Evolutionary conservation across 805 yeast genomes (phyloP).

Genomic region (Candida hispaniensis): DNA sequence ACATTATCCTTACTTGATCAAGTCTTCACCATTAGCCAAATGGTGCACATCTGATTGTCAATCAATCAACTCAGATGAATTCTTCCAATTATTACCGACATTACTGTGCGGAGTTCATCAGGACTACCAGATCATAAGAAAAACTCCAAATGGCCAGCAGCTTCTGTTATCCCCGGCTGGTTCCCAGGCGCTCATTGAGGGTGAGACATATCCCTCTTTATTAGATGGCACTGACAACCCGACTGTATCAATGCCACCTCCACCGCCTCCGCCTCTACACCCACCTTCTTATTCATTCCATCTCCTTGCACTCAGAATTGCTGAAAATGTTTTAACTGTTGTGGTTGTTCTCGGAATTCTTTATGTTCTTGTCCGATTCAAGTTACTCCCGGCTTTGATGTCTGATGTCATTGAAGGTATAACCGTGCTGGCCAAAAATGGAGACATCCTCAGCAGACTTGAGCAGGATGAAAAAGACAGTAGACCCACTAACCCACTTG

Average conservation of each 20-base stretch:
- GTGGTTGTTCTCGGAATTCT: conserved; percentile 25
- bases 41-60: conserved; percentile 35
- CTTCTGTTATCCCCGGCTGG: conserved; percentile 8
- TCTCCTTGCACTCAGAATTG: conserved; percentile 18
- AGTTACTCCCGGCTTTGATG: conserved; percentile 22
- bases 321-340: conserved; percentile 36
- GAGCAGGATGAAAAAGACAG: no score
- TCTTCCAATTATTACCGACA: conserved; percentile 11
- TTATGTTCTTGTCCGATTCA: conserved; percentile 23
- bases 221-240: conserved; percentile 1
- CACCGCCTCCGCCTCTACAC: no score
- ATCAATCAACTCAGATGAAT: conserved; percentile 7
- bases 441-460: no score
- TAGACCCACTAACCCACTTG: no score
- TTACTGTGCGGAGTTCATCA: conserved; percentile 24
- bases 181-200: conserved; percentile 14
- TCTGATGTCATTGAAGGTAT: conserved; percentile 21
- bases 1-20: conserved; percentile 71
- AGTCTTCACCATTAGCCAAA: conserved; percentile 64
- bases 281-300: background rate
- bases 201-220: conserved; percentile 1
- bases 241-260: no score
- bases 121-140: conserved; percentile 11
- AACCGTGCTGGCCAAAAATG: no score
- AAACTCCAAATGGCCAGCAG: conserved; percentile 3